Evolutionary conservation across 352 stramenopile genomes (phyloP), one percentile per base, ranked within the genome.

Genomic region (Globisporangium cederbergense): DNA sequence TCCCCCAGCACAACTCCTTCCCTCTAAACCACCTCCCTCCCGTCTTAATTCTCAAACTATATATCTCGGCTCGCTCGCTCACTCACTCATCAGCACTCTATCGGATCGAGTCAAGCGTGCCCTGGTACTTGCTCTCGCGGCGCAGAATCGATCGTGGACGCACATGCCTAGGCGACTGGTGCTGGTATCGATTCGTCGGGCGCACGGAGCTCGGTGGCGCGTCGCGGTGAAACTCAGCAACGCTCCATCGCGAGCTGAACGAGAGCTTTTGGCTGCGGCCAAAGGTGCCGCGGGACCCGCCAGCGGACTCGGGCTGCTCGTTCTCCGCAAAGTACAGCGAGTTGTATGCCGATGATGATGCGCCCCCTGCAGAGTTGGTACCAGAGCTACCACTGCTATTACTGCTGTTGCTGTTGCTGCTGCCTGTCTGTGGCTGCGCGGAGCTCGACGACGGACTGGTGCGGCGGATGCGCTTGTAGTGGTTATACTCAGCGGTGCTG

Each of bases 201-300:
- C 81, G 65, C 42, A 74, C 43, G 0, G 65, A 60, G 25, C 61
- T 71, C 6, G 73, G 71, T 11, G 76, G 73, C 8, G 67, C 65
- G 52, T 83, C 71, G 32, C 70, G 71, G 54, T 70, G 66, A 52
- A 88, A 91, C 65, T 91, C 73, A 58, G 75, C 73, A 5, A 75
- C 70, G 43, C 60, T 83, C 82, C 81, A 92, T 2, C 72, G 71
- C 62, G 84, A 76, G 13, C 75, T 65, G 59, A 93, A 93, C 25
- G 74, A 73, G 1, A 93, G 78, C 22, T 66, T 68, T 60, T 93
- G 85, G 16, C 36, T 40, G 11, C 85, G 71, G 30, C 82, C 85
- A 58, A 79, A 93, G 2, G 89, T 82, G 54, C 85, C 85, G 50
- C 73, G 71, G 1, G 68, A 50, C 2, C 79, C 77, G 32, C 76